phyloP scores from a whole-genome alignment of 2,329 filamentous ascomycete genomes.

The Corniculantispora saksenae region DNA sequence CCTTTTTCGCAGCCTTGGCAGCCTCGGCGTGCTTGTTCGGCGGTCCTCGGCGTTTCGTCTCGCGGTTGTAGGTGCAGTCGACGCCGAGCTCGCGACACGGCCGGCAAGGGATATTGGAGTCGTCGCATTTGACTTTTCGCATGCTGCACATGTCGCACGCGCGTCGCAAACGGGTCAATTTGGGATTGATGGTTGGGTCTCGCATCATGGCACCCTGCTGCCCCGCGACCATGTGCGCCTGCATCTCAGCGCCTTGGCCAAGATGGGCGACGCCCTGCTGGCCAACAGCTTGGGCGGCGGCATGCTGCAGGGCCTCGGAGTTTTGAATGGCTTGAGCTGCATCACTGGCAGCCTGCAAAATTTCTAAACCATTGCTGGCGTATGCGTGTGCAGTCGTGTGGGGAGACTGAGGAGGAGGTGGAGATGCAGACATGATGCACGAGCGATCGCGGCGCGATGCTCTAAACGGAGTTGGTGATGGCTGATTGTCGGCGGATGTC shows the following conservation, averaged over 20 bases:
- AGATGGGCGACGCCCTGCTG: conserved; percentile 27
- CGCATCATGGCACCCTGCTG: conserved; percentile 26
- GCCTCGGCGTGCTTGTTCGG: conserved; percentile 61
- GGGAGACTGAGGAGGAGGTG: conserved; percentile 26
- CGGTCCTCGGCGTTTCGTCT: conserved; percentile 60
- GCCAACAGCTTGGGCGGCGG: conserved; percentile 38
- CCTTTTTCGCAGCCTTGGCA: conserved; percentile 53
- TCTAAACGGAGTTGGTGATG: conserved; percentile 32
- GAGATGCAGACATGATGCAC: conserved; percentile 29
- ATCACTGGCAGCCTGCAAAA: conserved; percentile 47
- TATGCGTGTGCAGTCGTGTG: conserved; percentile 43
- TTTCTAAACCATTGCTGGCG: conserved; percentile 48
- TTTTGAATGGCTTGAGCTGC: conserved; percentile 43
- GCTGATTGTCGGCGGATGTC: conserved; percentile 47
- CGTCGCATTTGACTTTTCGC: conserved; percentile 64
- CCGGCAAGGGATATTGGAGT: conserved; percentile 55
- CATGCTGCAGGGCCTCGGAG: conserved; percentile 41
- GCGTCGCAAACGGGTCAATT: conserved; percentile 57
- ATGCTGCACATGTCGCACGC: conserved; percentile 64
- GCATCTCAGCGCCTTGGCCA: conserved; percentile 24
- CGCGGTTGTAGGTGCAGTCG: conserved; percentile 58
- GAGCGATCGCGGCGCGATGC: conserved; percentile 18
- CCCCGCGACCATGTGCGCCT: conserved; percentile 28
- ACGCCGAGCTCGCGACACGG: conserved; percentile 59
- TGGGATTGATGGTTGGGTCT: conserved; percentile 47